Percentiles rank a stretch among this genome's conserved stretches.
Evolutionary conservation across 768 basidiomycete genomes (phyloP).

Genomic region (Lepiota venenata): DNA sequence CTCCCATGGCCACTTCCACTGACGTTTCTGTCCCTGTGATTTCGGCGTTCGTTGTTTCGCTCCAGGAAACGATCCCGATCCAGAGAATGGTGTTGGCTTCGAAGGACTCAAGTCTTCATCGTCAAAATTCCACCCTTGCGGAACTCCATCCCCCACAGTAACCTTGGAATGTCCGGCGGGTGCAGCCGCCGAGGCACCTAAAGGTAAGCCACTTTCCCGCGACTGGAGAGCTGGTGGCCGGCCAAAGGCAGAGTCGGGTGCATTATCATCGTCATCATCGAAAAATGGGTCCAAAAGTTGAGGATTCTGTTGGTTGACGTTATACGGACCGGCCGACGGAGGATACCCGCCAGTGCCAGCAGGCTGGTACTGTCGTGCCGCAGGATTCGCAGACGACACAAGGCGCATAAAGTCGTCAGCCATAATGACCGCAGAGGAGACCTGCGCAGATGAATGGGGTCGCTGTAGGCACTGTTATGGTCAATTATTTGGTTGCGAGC

Average conservation of each 20-base stretch:
- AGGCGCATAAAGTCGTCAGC: slow-evolving; percentile 73
- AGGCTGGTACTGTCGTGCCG: slow-evolving; percentile 46
- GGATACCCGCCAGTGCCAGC: slow-evolving; percentile 55
- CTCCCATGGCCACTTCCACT: slow-evolving; percentile 86
- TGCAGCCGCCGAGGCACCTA: slow-evolving; percentile 55
- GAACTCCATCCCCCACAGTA: slow-evolving; percentile 41
- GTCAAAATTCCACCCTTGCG: slow-evolving; percentile 75
- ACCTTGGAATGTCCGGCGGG: slow-evolving; percentile 57
- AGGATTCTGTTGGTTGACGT: slow-evolving; percentile 28
- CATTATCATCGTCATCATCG: slow-evolving; percentile 78
- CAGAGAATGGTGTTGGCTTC: slow-evolving; percentile 37
- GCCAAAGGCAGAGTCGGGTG: slow-evolving; percentile 67
- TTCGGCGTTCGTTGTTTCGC: slow-evolving; percentile 17
- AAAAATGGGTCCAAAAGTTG: slow-evolving; percentile 83
- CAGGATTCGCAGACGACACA: slow-evolving; percentile 71
- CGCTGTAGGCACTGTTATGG: slow-evolving; percentile 1
- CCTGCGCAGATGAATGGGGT: slow-evolving; percentile 7
- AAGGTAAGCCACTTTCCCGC: slow-evolving; percentile 54
- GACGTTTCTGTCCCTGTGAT: slow-evolving; percentile 23
- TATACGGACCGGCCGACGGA: slow-evolving; percentile 41
- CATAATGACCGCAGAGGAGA: slow-evolving; percentile 31
- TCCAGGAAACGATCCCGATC: slow-evolving; percentile 37
- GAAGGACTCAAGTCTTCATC: slow-evolving; percentile 51
- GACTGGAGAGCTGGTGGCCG: slow-evolving; percentile 45
- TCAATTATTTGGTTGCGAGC: slow-evolving; percentile 7